A percentile compares a stretch with the other conserved stretches of the same genome.
Conservation (phyloP, 148 eudicot genomes). For the Rhododendron molle region DNA sequence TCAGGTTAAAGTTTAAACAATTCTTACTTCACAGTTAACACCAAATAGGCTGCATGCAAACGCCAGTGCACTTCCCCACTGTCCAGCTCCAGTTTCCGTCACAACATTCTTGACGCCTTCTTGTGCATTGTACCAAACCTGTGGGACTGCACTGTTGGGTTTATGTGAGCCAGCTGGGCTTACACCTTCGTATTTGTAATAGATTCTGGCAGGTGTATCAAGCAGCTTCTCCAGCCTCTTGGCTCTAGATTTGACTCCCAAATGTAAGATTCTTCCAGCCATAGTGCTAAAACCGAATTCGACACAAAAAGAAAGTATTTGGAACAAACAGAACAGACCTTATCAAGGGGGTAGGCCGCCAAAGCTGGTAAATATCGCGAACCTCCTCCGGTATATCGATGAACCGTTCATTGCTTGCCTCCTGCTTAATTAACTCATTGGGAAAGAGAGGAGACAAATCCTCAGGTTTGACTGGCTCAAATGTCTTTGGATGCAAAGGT, state of each 20-base stretch:
- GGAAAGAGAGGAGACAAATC: constrained; percentile 81
- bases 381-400: constrained; percentile 89
- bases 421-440: constrained; percentile 77
- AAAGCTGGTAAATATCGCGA: constrained; percentile 65
- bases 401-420: constrained; percentile 54
- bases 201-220: constrained; percentile 85
- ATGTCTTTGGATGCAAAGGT: constrained; percentile 72
- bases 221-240: constrained; percentile 95
- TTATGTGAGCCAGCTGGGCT: constrained; percentile 99
- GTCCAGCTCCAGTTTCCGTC: constrained; percentile 98
- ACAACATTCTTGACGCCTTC: constrained; percentile 82
- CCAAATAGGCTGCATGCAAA: constrained; percentile 86
- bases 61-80: constrained; percentile 96
- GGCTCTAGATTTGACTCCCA: constrained; percentile 53
- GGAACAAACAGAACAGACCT: constrained; percentile 38
- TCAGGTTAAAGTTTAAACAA: background rate
- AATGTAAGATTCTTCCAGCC: constrained; percentile 9
- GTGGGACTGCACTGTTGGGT: constrained; percentile 92
- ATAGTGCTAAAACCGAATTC: background rate
- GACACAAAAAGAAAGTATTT: background rate
- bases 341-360: constrained; percentile 98
- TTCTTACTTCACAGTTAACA: constrained; percentile 79
- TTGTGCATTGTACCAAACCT: constrained; percentile 84
- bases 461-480: constrained; percentile 66
- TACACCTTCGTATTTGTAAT: constrained; percentile 91